Base-by-base conservation (phyloP, 192 early-diverging fungal species). In the Coemansia furcata region DNA sequence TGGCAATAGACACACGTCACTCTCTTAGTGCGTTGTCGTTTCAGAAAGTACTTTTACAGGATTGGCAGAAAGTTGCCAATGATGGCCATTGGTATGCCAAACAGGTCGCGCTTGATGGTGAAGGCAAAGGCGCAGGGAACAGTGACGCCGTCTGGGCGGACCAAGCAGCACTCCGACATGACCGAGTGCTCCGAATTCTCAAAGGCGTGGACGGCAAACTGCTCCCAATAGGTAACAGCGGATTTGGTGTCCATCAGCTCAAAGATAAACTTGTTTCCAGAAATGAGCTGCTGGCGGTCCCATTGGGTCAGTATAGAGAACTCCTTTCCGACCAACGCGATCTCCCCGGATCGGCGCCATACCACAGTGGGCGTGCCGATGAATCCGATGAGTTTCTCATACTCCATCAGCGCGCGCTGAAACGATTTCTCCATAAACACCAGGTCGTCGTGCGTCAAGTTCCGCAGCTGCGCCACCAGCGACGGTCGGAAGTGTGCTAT, bases 381-480 rank as follows among this genome's bases (percentile, higher is more conserved):
- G 61, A 91, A 96, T 5, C 88, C 90, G 55, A 98, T 95, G n/a
- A 98, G 78, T 71, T 98, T 95, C 72, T 96, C 95, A 65, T 91
- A 96, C 86, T 98, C 96, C 77, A 94, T 73, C 78, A 98, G 74
- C 11, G 95, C 95, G 50, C 96, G 86, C 73, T 95, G 96, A 62
- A 98, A 92, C 72, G 94, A 95, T 74, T 95, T 95, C 84, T 98
- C 96, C 94, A 94, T 94, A 71, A 96, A 96, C 29, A 96, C 82
- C 76, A 98, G 84, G 67, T 98, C 96, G 65, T 98, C 94, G 63
- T 91, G 91, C 4, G 93, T 93, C 67, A 98, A 76, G 73, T 96
- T 93, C 91, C 95, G 95, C 71, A 96, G 92, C 59, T 93, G 84
- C 6, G 95, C 94, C 72, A 98, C 92, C 67, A 95, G 94, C 3